Evolutionary conservation across 73 alveolate species (phyloP).

Genomic region (Symbiodinium natans): DNA sequence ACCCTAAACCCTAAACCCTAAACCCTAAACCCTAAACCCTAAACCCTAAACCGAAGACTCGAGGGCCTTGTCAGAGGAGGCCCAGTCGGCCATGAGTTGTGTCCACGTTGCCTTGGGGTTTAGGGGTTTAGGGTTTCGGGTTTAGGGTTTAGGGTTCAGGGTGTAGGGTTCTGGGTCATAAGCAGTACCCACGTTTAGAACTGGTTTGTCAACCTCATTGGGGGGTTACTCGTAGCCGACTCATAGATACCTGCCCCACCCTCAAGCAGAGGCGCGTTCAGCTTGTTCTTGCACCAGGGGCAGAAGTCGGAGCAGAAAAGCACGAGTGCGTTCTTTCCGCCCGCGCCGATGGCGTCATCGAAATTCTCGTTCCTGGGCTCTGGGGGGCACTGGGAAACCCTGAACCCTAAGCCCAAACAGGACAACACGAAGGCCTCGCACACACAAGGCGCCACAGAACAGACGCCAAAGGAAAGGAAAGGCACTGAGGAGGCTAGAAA

Average conservation of each 20-base stretch:
- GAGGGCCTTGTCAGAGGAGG: constrained; percentile 17
- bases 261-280: constrained; percentile 17
- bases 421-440: no score
- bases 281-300: constrained; percentile 77
- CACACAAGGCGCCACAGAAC: no score
- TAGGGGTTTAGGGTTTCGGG: neutral
- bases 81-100: constrained; percentile 18
- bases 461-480: no score
- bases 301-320: constrained; percentile 73
- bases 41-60: no score
- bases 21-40: no score
- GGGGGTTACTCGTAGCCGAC: neutral
- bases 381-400: neutral
- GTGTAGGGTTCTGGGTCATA: no score
- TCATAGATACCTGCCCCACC: neutral
- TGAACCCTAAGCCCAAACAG: no score
- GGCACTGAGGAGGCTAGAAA: no score
- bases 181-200: no score
- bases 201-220: neutral
- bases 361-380: constrained; percentile 40
- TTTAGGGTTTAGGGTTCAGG: neutral
- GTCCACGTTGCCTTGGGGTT: constrained; percentile 50
- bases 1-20: no score
- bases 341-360: constrained; percentile 26
- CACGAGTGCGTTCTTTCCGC: constrained; percentile 6